A percentile compares a stretch with the other conserved stretches of the same genome.
phyloP scores from a whole-genome alignment of 2,329 filamentous ascomycete genomes.

The Penicillium janthinellum region DNA sequence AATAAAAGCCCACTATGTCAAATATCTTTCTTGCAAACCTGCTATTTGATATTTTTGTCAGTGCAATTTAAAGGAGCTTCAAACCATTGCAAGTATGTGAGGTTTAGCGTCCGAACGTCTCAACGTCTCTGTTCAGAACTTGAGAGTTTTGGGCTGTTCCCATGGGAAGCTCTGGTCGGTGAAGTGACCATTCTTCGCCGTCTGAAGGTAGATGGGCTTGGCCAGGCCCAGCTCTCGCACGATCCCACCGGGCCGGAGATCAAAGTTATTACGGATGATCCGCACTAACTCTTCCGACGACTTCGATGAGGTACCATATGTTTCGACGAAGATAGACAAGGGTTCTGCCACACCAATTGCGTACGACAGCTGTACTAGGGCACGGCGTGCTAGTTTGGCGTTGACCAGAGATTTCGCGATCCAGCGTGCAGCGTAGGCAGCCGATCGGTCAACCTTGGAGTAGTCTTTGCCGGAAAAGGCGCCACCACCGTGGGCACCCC shows the following conservation, averaged over 20 bases:
- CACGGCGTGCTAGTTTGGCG: slow-evolving; percentile 85
- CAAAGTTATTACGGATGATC: slow-evolving; percentile 95
- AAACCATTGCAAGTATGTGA: neutral
- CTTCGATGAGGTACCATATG: slow-evolving; percentile 91
- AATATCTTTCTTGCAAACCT: no score
- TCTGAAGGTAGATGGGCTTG: slow-evolving; percentile 97
- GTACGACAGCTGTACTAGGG: slow-evolving; percentile 96
- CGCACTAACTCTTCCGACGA: slow-evolving; percentile 88
- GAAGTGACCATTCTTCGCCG: slow-evolving; percentile 99
- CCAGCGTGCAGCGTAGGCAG: slow-evolving; percentile 96
- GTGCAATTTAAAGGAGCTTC: no score
- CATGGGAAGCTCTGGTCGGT: slow-evolving; percentile 97
- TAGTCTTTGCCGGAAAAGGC: slow-evolving; percentile 99
- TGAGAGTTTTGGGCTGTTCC: slow-evolving; percentile 97
- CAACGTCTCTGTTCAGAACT: slow-evolving; percentile 65
- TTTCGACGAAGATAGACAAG: slow-evolving; percentile 95
- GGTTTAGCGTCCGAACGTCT: neutral
- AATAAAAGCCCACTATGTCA: no score
- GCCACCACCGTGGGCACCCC: slow-evolving; percentile 99
- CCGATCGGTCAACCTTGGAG: slow-evolving; percentile 99
- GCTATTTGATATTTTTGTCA: no score
- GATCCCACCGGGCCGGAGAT: slow-evolving; percentile 96
- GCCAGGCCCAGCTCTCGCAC: slow-evolving; percentile 94
- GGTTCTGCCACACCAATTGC: slow-evolving; percentile 98
- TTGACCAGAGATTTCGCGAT: slow-evolving; percentile 97